Conservation (phyloP, 305 asterid species). For the Fraxinus platypoda region DNA sequence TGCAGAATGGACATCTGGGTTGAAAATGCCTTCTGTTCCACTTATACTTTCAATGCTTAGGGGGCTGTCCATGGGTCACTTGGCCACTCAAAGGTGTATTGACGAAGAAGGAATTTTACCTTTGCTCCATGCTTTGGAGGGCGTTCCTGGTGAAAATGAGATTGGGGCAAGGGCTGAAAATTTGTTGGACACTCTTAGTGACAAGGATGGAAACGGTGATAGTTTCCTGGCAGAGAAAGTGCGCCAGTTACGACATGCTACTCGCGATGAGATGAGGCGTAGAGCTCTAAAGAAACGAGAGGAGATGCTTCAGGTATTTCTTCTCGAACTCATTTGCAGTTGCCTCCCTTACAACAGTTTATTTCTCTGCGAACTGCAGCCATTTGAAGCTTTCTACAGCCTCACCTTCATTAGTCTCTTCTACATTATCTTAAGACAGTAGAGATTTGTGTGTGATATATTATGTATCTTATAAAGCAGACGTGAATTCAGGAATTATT, state of each 20-base stretch:
- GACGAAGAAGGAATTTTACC: slow-evolving; percentile 86
- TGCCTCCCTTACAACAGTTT: background rate
- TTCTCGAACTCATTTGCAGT: slow-evolving; percentile 16
- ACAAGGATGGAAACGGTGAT: slow-evolving; percentile 78
- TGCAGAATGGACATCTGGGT: slow-evolving; percentile 72
- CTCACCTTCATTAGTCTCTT: slow-evolving; percentile 9
- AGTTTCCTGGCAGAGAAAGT: slow-evolving; percentile 85
- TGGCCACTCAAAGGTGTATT: slow-evolving; percentile 82
- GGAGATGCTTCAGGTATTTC: slow-evolving; percentile 81
- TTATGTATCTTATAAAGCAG: slow-evolving; percentile 14
- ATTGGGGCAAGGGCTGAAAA: slow-evolving; percentile 99
- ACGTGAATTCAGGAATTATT: slow-evolving; percentile 3
- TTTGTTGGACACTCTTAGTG: slow-evolving; percentile 91
- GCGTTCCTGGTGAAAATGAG: slow-evolving; percentile 95
- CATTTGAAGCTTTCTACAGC: background rate
- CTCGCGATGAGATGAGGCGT: slow-evolving; percentile 96
- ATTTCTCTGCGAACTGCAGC: slow-evolving; percentile 6
- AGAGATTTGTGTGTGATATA: background rate
- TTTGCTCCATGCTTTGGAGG: slow-evolving; percentile 94
- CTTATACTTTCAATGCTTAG: slow-evolving; percentile 91
- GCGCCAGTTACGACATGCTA: slow-evolving; percentile 78
- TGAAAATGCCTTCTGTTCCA: slow-evolving; percentile 86
- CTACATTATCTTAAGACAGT: background rate
- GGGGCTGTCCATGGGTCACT: slow-evolving; percentile 95
- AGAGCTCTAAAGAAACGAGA: slow-evolving; percentile 85